Evolutionary conservation across 441 rosid species (phyloP), one percentile per base, ranked within the genome.

Genomic region (Populus hybrid): DNA sequence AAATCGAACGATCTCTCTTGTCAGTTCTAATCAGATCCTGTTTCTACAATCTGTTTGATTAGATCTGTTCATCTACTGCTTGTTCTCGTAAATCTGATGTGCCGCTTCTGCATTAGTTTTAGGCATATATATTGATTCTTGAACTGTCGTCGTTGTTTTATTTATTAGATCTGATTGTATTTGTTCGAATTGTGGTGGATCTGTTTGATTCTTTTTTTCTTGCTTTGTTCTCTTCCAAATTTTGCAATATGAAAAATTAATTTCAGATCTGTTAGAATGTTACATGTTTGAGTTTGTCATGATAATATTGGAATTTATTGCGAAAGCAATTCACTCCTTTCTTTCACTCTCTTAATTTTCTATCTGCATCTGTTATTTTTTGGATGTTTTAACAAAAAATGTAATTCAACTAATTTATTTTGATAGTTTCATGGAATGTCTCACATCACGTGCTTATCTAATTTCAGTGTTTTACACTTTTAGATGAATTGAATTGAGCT

Each of bases 161-260:
- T 65, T 42, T 2, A 12, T 69, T 78, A 80, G 83, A 72, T 77
- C 81, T 59, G 33, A 31, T 29, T 3, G 28, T 61, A 61, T 23
- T 35, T 20, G 23, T 73, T 61, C 4, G 67, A 18, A 26, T 9
- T n/a, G 16, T 24, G 31, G 40, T 35, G 31, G 70, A 67, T 67
- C 71, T 68, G 50, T 68, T 29, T 12, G 1, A 35, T 2, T 68
- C 9, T 6, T 31, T 0, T 68, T 68, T 16, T 29, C 20, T 68
- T 33, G 20, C 5, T 35, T 35, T 7, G 38, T 3, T 29, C 31
- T 29, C 31, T 29, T 29, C 31, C 31, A 3, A 6, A 7, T 35
- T 35, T 35, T 35, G 38, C 6, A 35, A 35, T 35, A 35, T 8
- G 38, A 35, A 35, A 35, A 35, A 5, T 29, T 35, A 35, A 5